These are phyloP conservation scores for Coniochaeta hoffmannii DNA, from an alignment of 2,329 filamentous ascomycete genomes.

Conservation along the genomic window DNA sequence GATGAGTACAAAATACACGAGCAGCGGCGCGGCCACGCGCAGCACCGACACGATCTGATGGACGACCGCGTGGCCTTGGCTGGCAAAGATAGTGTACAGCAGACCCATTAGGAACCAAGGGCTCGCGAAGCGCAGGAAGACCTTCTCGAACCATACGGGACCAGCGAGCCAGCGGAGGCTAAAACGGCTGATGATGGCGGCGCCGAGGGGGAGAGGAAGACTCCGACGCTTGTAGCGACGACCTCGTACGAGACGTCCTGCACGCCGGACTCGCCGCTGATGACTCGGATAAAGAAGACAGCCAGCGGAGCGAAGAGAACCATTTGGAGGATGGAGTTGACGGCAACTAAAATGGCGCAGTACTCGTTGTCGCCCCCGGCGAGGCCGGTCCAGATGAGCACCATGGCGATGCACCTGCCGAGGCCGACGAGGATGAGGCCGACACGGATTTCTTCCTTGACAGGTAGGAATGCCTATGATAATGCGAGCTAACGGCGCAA, in stretches of 20 bases:
- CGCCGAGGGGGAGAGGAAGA: conserved; percentile 81
- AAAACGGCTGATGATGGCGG: conserved; percentile 71
- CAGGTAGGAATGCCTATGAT: conserved; percentile 61
- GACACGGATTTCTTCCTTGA: conserved; percentile 47
- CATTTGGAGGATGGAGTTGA: conserved; percentile 69
- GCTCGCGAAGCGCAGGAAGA: conserved; percentile 60
- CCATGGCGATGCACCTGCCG: conserved; percentile 85
- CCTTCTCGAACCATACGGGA: conserved; percentile 59
- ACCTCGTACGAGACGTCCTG: conserved; percentile 48
- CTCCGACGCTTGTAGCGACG: conserved; percentile 73
- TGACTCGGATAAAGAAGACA: conserved; percentile 62
- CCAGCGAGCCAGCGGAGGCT: conserved; percentile 46
- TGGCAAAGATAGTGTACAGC: conserved; percentile 83
- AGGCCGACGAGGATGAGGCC: conserved; percentile 78
- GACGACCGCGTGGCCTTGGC: conserved; percentile 74
- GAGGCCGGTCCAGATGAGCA: conserved; percentile 60
- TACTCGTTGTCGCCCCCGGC: conserved; percentile 74
- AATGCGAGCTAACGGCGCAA: conserved; percentile 43
- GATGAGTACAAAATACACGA: conserved; percentile 73
- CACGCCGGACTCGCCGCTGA: conserved; percentile 41
- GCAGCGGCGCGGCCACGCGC: conserved; percentile 69
- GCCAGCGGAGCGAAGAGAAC: conserved; percentile 63
- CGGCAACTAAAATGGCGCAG: conserved; percentile 70
- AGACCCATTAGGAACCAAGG: conserved; percentile 78
- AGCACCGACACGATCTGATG: conserved; percentile 79